phyloP scores from a whole-genome alignment of 2,329 filamentous ascomycete species.

The Furcasterigmium sp. region DNA sequence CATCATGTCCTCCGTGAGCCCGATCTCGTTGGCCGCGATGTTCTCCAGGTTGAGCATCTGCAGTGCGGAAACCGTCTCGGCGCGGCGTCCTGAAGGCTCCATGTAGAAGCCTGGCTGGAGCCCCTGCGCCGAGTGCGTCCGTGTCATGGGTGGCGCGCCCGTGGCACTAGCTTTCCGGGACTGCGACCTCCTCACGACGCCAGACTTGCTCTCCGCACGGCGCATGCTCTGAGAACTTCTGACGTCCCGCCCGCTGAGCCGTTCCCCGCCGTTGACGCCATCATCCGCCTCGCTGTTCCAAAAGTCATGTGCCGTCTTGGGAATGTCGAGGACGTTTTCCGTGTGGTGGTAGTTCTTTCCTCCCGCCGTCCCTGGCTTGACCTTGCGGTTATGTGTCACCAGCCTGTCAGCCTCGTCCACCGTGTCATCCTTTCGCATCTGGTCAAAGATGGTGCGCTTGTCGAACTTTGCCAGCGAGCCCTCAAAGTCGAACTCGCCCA shows the following conservation, averaged over 20 bases:
- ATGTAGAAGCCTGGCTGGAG: slow-evolving; percentile 45
- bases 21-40: slow-evolving; percentile 80
- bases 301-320: slow-evolving; percentile 43
- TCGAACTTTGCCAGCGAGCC: slow-evolving; percentile 90
- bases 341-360: slow-evolving; percentile 90
- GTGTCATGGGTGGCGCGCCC: slow-evolving; percentile 35
- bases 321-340: slow-evolving; percentile 77
- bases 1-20: slow-evolving; percentile 83
- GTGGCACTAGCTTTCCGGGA: slow-evolving; percentile 50
- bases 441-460: slow-evolving; percentile 84
- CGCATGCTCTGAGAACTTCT: slow-evolving; percentile 45
- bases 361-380: slow-evolving; percentile 64
- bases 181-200: slow-evolving; percentile 43
- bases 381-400: slow-evolving; percentile 76
- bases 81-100: slow-evolving; percentile 47
- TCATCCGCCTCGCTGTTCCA: slow-evolving; percentile 77
- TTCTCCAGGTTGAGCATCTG: slow-evolving; percentile 93
- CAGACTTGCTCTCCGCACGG: slow-evolving; percentile 48
- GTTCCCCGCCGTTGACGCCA: slow-evolving; percentile 37
- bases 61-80: slow-evolving; percentile 63
- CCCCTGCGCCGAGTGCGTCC: slow-evolving; percentile 39
- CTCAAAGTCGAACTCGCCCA: slow-evolving; percentile 93
- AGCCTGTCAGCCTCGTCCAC: slow-evolving; percentile 88
- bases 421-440: slow-evolving; percentile 83
- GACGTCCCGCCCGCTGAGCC: slow-evolving; percentile 42